Percentiles rank a stretch among this genome's conserved stretches.
These are phyloP conservation scores for Tetrahymena malaccensis DNA, from an alignment of 73 alveolate genomes.

Conservation along the genomic window DNA sequence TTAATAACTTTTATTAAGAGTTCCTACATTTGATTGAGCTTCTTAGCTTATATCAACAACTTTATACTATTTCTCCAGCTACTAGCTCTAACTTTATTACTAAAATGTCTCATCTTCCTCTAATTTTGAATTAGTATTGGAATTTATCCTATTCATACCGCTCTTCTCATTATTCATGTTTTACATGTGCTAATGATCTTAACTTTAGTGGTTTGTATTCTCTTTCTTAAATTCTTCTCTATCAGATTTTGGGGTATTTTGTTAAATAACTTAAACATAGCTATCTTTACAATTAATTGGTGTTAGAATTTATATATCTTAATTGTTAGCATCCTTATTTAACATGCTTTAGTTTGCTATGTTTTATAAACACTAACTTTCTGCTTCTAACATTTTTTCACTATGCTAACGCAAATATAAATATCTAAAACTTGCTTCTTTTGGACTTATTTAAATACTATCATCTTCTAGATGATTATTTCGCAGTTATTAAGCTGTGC, in stretches of 20 bases:
- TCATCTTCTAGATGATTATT: neutral
- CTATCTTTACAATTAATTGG: neutral
- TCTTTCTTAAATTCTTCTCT: neutral
- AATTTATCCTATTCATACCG: neutral
- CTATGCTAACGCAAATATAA: neutral
- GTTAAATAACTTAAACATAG: no score
- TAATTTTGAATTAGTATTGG: neutral
- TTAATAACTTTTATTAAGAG: neutral
- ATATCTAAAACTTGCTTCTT: neutral
- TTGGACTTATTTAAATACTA: neutral
- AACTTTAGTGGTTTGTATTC: neutral
- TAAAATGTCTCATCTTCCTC: neutral
- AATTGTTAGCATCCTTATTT: neutral
- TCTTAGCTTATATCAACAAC: neutral
- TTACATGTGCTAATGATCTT: neutral
- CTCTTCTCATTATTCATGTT: neutral
- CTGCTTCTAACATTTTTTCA: neutral
- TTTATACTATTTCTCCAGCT: neutral
- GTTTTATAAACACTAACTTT: neutral
- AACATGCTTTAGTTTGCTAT: neutral
- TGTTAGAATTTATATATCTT: neutral
- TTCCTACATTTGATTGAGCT: neutral
- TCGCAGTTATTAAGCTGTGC: neutral
- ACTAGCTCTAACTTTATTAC: neutral
- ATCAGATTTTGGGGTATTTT: no score